These are phyloP conservation scores for Bidens hawaiensis DNA, from an alignment of 140 eudicot genomes.

Conservation along the genomic window DNA sequence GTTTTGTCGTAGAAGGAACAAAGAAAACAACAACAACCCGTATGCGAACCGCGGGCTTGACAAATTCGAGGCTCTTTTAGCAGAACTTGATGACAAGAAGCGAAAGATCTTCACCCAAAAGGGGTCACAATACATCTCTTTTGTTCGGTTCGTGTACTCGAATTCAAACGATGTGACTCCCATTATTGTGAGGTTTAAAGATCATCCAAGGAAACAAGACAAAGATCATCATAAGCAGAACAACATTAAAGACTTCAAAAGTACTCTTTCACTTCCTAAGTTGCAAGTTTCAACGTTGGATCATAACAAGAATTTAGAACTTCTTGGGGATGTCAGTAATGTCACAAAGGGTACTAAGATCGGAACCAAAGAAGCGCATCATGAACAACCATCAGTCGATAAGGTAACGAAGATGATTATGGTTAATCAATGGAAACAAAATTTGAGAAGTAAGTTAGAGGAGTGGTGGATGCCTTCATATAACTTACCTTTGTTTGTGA, in stretches of 20 bases:
- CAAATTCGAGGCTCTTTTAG: constrained; percentile 52
- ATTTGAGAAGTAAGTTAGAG: constrained; percentile 26
- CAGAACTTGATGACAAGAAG: constrained; percentile 56
- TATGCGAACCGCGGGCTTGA: constrained; percentile 62
- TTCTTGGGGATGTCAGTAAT: background rate
- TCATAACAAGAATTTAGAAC: constrained; percentile 3
- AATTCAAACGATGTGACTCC: constrained; percentile 52
- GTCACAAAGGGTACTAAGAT: background rate
- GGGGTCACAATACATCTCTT: constrained; percentile 58
- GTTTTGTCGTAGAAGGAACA: constrained; percentile 21
- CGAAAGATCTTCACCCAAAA: constrained; percentile 60
- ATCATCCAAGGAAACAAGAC: constrained; percentile 33
- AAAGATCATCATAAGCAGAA: constrained; percentile 10
- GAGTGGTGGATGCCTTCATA: constrained; percentile 41
- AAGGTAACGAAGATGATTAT: constrained; percentile 1
- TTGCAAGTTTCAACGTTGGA: constrained; percentile 14
- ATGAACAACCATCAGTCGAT: background rate
- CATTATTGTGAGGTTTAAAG: constrained; percentile 47
- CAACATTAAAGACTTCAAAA: constrained; percentile 16
- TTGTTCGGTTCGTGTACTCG: constrained; percentile 54
- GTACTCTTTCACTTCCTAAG: constrained; percentile 4
- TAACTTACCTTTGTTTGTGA: constrained; percentile 36
- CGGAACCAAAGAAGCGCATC: background rate
- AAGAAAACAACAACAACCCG: constrained; percentile 44
- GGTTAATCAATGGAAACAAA: constrained; percentile 23